Conservation (phyloP, 257 asterid species). For the Misopates orontium region DNA sequence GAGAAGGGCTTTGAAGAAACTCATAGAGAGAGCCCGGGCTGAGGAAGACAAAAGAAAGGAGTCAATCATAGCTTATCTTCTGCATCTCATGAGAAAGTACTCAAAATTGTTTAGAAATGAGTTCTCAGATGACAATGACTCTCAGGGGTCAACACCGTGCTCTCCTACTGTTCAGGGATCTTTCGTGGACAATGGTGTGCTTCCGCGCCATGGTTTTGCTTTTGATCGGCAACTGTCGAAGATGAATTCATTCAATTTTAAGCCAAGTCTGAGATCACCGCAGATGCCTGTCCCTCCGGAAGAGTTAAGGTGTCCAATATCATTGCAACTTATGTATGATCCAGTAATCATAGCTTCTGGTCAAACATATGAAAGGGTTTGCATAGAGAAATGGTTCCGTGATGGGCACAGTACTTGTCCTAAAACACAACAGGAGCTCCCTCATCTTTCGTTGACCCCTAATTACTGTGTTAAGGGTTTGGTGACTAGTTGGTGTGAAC, state of each 20-base stretch:
- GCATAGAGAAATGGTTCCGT: constrained; percentile 95
- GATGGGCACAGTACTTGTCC: constrained; percentile 96
- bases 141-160: constrained; percentile 97
- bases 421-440: constrained; percentile 92
- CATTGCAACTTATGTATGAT: constrained; percentile 90
- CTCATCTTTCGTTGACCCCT: constrained; percentile 84
- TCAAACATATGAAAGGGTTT: constrained; percentile 91
- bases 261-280: constrained; percentile 74
- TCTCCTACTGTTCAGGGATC: constrained; percentile 86
- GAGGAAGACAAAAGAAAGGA: constrained; percentile 95
- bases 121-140: constrained; percentile 89
- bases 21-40: constrained; percentile 81
- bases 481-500: constrained; percentile 97
- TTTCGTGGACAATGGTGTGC: constrained; percentile 58
- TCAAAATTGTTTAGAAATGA: constrained; percentile 89
- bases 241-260: constrained; percentile 83
- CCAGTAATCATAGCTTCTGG: constrained; percentile 97
- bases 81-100: constrained; percentile 86
- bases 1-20: constrained; percentile 92
- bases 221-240: constrained; percentile 85
- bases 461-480: constrained; percentile 96
- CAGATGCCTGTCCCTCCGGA: constrained; percentile 83
- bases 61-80: constrained; percentile 84
- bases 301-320: constrained; percentile 92
- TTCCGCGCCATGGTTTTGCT: constrained; percentile 54